Percentiles rank a stretch among this genome's conserved stretches.
Evolutionary conservation across 805 yeast species (phyloP).

Genomic region (Schwanniomyces pseudopolymorphus): DNA sequence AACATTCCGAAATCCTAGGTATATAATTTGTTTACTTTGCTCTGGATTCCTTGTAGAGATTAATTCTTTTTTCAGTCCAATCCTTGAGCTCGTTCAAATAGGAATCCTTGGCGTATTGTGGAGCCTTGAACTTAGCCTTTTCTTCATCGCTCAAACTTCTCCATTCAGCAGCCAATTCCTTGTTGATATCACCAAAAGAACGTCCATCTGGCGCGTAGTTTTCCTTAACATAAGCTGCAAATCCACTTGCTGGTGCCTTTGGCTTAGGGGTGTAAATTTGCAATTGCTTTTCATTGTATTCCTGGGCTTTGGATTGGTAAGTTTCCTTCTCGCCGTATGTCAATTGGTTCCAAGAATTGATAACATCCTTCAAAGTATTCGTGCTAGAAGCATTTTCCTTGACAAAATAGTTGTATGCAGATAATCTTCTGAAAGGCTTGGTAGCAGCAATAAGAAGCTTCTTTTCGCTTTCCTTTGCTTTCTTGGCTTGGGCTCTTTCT

Average conservation of each 20-base stretch:
- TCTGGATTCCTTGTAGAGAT: slow-evolving; percentile 13
- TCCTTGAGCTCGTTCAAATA: slow-evolving; percentile 20
- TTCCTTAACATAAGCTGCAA: slow-evolving; percentile 29
- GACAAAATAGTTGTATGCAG: slow-evolving; percentile 22
- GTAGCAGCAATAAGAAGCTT: slow-evolving; percentile 18
- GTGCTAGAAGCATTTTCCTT: slow-evolving; percentile 16
- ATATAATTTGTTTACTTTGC: too few species aligned
- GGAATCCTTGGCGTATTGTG: slow-evolving; percentile 16
- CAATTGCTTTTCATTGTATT: slow-evolving; percentile 23
- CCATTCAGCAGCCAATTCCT: slow-evolving; percentile 31
- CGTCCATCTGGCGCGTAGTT: slow-evolving; percentile 23
- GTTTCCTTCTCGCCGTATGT: slow-evolving; percentile 26
- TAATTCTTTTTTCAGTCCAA: slow-evolving; percentile 33
- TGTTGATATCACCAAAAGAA: slow-evolving; percentile 22
- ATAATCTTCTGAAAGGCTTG: slow-evolving; percentile 21
- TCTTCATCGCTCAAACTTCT: slow-evolving; percentile 24
- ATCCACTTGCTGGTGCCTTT: slow-evolving; percentile 27
- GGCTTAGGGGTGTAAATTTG: slow-evolving; percentile 33
- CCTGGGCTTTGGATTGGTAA: slow-evolving; percentile 24
- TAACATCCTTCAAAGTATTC: slow-evolving; percentile 12
- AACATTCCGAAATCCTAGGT: too few species aligned
- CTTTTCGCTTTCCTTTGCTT: slow-evolving; percentile 13
- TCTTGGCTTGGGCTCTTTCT: slow-evolving; percentile 9
- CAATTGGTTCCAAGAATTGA: slow-evolving; percentile 26
- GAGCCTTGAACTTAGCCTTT: slow-evolving; percentile 22